These are phyloP conservation scores for Escallonia rubra DNA, from an alignment of 129 eudicot species.

Conservation along the genomic window DNA sequence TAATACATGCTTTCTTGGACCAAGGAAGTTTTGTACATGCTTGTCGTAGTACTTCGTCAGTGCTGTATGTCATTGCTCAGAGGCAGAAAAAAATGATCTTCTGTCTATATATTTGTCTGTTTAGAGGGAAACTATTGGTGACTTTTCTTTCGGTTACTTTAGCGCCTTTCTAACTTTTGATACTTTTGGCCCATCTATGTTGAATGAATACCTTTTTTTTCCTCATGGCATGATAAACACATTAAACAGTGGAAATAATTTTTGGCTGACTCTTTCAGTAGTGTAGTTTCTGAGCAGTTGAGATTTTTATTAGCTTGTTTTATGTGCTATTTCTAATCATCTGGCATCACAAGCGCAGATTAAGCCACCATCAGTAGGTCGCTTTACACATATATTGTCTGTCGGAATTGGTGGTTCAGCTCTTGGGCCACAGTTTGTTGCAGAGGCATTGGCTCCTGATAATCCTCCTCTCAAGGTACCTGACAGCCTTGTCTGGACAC, in stretches of 20 bases:
- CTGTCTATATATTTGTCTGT: too few relatives aligned
- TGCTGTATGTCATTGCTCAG: too few relatives aligned
- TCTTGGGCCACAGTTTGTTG: conserved; percentile 98
- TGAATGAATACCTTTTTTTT: not conserved
- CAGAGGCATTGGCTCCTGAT: conserved; percentile 99
- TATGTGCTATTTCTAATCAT: conserved; percentile 5
- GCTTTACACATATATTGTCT: conserved; percentile 86
- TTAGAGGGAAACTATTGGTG: too few relatives aligned
- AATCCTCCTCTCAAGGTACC: conserved; percentile 96
- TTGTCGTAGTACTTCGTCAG: not conserved
- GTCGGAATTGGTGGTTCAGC: conserved; percentile 99
- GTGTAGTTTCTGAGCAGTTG: not conserved
- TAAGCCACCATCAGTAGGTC: conserved; percentile 51
- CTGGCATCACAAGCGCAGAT: conserved; percentile 45
- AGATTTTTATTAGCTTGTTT: not conserved
- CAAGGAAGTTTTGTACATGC: not conserved
- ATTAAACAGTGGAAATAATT: not conserved
- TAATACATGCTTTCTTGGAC: not conserved
- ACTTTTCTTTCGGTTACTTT: not conserved
- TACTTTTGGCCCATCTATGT: not conserved
- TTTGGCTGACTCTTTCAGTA: not conserved
- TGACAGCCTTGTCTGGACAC: not conserved
- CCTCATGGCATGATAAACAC: not conserved
- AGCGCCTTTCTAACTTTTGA: not conserved
- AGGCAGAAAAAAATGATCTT: too few relatives aligned